Base-by-base conservation (phyloP, 306 rosid species). In the Canavalia ensiformis region DNA sequence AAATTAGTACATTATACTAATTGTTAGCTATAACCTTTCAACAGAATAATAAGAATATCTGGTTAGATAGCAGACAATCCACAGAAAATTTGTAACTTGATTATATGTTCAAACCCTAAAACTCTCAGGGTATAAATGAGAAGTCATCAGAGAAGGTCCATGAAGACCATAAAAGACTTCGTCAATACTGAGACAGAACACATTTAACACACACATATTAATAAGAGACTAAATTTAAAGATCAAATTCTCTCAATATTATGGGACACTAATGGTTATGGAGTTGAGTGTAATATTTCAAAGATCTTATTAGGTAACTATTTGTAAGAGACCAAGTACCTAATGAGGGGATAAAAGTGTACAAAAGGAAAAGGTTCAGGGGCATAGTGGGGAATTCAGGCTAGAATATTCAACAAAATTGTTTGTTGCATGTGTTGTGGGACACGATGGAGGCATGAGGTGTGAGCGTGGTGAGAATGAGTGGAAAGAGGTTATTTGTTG, bases 21-120 rank as follows among this genome's bases (percentile, higher is more conserved):
- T 56, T 64, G n/a, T 67, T 31, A 31, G 51, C 51, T 5, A 81
- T 66, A 37, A 50, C 78, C 76, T 25, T 72, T 55, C 7, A 31
- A 31, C 7, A 74, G 25, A 81, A 33, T 50, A 31, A 52, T n/a
- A 64, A 73, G 42, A 18, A 31, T 66, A 54, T 7, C 39, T 11
- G 1, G 67, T 41, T 30, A 50, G 75, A 49, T 13, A 46, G 62
- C 63, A 49, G 64, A 50, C 60, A 39, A 44, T 56, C 49, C 45
- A 56, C 8, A 54, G 8, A 5, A 37, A 76, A 42, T 6, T 46
- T 29, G 12, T 18, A 34, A 18, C 59, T 33, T 63, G 47, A 59
- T 12, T 55, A 55, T 44, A 31, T 4, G 13, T 28, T 47, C 63
- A 8, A 51, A 13, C 52, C 35, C 39, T 75, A 31, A 18, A 63